Conservation (phyloP, 441 rosid species). For the Isatis lusitanica region DNA sequence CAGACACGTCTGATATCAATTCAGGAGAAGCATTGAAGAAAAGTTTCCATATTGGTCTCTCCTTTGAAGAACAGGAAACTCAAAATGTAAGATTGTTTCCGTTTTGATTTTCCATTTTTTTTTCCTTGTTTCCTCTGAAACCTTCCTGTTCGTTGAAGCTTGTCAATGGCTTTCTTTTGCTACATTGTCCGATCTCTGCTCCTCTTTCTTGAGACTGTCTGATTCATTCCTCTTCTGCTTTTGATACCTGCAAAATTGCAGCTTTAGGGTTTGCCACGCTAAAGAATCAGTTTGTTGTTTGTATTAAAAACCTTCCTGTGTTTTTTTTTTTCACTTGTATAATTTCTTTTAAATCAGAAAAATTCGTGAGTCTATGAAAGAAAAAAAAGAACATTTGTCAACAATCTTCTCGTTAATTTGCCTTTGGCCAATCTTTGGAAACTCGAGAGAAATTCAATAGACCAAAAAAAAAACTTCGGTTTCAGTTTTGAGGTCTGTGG, state of each 20-base stretch:
- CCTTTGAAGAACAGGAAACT: slow-evolving; percentile 21
- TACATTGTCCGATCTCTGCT: slow-evolving; percentile 18
- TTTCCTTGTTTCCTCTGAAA: slow-evolving; percentile 21
- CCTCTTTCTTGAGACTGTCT: slow-evolving; percentile 22
- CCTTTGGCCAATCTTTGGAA: not conserved
- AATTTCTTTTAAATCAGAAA: slow-evolving; percentile 8
- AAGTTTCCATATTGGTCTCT: slow-evolving; percentile 22
- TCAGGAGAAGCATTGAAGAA: slow-evolving; percentile 23
- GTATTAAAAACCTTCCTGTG: slow-evolving; percentile 19
- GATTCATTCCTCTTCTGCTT: slow-evolving; percentile 28
- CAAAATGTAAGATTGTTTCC: slow-evolving; percentile 34
- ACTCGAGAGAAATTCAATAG: not conserved
- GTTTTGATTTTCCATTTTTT: slow-evolving; percentile 16
- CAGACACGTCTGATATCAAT: slow-evolving; percentile 16
- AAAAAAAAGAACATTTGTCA: not conserved
- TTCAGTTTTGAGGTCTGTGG: slow-evolving; percentile 19
- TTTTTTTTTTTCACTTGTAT: slow-evolving; percentile 19
- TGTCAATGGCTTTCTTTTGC: slow-evolving; percentile 24
- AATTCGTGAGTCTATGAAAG: not conserved
- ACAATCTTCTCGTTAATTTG: not conserved
- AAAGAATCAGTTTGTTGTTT: slow-evolving; percentile 26
- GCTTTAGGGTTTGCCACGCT: slow-evolving; percentile 20
- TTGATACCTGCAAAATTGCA: slow-evolving; percentile 31
- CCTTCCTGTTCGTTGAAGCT: slow-evolving; percentile 20
- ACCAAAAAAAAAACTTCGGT: not conserved